Base-by-base conservation (phyloP, 2,329 filamentous ascomycete genomes). In the Fusarium austroafricanum region DNA sequence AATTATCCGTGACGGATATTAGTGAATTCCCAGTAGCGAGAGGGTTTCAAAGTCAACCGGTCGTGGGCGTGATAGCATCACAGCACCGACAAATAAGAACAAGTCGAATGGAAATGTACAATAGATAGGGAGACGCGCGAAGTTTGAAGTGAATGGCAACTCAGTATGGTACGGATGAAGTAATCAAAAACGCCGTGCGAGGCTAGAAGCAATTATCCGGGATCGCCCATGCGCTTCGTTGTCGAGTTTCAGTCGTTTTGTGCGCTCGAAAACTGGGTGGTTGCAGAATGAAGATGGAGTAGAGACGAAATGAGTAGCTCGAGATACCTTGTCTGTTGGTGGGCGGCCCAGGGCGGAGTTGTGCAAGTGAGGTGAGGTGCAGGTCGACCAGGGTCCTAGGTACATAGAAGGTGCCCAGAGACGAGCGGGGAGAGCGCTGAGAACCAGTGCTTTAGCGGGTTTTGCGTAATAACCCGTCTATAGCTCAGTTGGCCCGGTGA, bases 281-380 rank as follows among this genome's bases (percentile, higher is more conserved):
- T 71, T 73, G 67, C 61, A 63, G 58, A 69, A 65, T 71, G 70
- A 68, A 65, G 68, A 73, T 72, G 71, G 68, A 70, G 67, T 71
- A 67, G 61, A 74, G 71, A 54, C 61, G 72, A 74, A 72, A 74
- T 74, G 72, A 74, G 72, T 71, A 70, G 60, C 54, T 56, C 57
- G 45, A 71, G 70, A 73, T 73, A 67, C n/a, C n/a, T n/a, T n/a
- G 68, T 55, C 62, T 47, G 49, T 46, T 49, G 45, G 51, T 56
- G 64, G 59, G 61, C 62, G 61, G 64, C 45, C 62, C 56, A 54
- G 61, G 54, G 67, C 55, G 67, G 54, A 63, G 65, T 59, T 59
- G 71, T 65, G 67, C 70, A 66, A 56, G 44, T 44, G 55, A 58
- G 21, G 56, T 71, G 62, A 52, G 62, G 54, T 58, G 50, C 64